Evolutionary conservation across 2,329 filamentous ascomycete genomes (phyloP), one percentile per base, ranked within the genome.

Genomic region (Delphinella strobiligena): DNA sequence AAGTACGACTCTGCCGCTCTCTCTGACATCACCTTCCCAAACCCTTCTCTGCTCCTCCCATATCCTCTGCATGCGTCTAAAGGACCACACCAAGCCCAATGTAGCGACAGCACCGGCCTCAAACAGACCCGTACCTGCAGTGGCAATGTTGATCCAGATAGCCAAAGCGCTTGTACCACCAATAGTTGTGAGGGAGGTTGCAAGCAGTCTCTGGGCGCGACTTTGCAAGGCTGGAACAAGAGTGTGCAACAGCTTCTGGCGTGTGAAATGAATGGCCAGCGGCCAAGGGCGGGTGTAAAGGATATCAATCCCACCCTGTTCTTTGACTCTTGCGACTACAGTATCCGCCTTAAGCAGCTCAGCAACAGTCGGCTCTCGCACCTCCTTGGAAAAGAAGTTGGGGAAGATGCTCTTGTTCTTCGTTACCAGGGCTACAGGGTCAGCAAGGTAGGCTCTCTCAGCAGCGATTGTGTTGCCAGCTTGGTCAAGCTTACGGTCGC

Each of bases 171-270:
- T 66, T 37, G 53, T 64, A 44, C 58, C 62, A 4, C 76, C 75
- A 0, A 83, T 82, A 0, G 84, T 85, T 38, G 78, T 80, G 0
- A 85, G 62, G 0, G 83, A 82, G 52, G 87, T 78, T 4, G 93
- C 56, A 4, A 94, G 77, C 2, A 65, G 54, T 2, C 52, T 53
- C 49, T 69, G 67, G 4, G 63, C 66, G 29, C 63, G 58, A 1
- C 60, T 56, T 44, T 69, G 66, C 2, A 71, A 52, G 0, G 56
- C 51, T 0, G 67, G 65, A 0, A 70, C 55, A 2, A 60, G 54
- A 3, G 56, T 54, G 10, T 55, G 51, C 18, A 65, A 50, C 31
- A 69, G 60, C 11, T 59, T 49, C 19, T 70, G 64, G n/a, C 87
- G 75, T 5, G 80, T 78, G 18, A 74, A 69, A 11, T 80, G 67